Evolutionary conservation across 1,139 yeast genomes (phyloP).

Genomic region (Kazachstania sp.): DNA sequence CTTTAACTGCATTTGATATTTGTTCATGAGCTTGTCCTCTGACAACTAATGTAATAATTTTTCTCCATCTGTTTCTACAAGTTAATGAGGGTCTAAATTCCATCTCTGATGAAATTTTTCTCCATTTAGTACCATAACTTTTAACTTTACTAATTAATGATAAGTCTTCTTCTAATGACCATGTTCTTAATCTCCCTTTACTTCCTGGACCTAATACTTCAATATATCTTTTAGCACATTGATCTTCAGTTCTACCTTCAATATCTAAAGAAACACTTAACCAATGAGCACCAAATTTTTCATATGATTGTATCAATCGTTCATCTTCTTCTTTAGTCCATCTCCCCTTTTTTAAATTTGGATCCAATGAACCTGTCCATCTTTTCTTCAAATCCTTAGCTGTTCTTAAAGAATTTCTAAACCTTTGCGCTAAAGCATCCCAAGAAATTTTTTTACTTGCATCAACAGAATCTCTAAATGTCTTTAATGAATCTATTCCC

Average conservation of each 20-base stretch:
- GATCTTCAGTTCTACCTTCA: constrained; percentile 86
- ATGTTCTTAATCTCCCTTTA: constrained; percentile 66
- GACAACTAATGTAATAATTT: constrained; percentile 67
- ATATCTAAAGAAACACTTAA: constrained; percentile 69
- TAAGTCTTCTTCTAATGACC: constrained; percentile 75
- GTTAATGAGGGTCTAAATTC: constrained; percentile 80
- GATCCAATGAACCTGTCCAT: constrained; percentile 77
- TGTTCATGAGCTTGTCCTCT: constrained; percentile 37
- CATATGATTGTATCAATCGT: constrained; percentile 52
- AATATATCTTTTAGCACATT: constrained; percentile 83
- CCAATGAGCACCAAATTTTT: constrained; percentile 75
- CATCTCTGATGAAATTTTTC: constrained; percentile 64
- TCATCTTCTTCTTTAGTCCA: constrained; percentile 88
- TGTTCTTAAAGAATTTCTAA: constrained; percentile 39
- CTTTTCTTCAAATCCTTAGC: constrained; percentile 65
- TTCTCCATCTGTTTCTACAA: constrained; percentile 89
- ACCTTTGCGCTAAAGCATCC: constrained; percentile 52
- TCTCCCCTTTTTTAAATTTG: constrained; percentile 69
- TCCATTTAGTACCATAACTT: constrained; percentile 83
- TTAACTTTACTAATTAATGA: constrained; percentile 57
- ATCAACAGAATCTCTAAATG: constrained; percentile 24
- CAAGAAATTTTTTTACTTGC: constrained; percentile 37
- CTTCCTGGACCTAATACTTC: constrained; percentile 80
- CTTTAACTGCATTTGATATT: constrained; percentile 28
- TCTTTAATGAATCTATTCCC: constrained; percentile 30